phyloP scores from a whole-genome alignment of 345 rosid species.

The Gynandropsis gynandra region DNA sequence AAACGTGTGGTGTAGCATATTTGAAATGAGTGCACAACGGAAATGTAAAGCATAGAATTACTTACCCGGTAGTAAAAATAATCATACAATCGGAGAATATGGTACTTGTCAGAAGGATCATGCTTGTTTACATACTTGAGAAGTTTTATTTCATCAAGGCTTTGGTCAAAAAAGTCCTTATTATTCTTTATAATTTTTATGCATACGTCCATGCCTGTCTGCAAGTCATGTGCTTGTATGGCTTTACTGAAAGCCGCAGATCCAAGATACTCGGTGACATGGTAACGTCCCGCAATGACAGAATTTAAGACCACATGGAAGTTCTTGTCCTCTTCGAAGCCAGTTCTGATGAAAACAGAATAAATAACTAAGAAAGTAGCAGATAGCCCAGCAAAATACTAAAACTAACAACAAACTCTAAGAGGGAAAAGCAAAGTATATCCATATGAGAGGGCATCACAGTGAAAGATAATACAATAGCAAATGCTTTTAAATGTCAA shows the following conservation, averaged over 20 bases:
- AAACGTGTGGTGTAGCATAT: not conserved
- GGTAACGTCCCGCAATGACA: slow-evolving; percentile 90
- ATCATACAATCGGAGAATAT: slow-evolving; percentile 86
- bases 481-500: too few relatives aligned
- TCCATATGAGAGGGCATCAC: too few relatives aligned
- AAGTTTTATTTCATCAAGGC: slow-evolving; percentile 98
- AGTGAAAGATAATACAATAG: too few relatives aligned
- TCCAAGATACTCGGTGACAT: slow-evolving; percentile 97
- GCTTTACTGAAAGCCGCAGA: slow-evolving; percentile 99
- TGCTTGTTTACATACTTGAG: slow-evolving; percentile 95
- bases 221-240: slow-evolving; percentile 96
- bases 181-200: slow-evolving; percentile 94
- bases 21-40: not conserved
- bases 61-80: slow-evolving; percentile 93
- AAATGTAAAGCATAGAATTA: slow-evolving; percentile 11
- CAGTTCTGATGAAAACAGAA: slow-evolving; percentile 59
- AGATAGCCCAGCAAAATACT: too few relatives aligned
- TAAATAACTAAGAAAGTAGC: too few relatives aligned
- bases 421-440: too few relatives aligned
- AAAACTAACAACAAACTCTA: too few relatives aligned
- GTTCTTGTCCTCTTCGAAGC: slow-evolving; percentile 98
- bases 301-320: slow-evolving; percentile 93
- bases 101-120: slow-evolving; percentile 94
- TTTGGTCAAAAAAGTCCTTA: slow-evolving; percentile 98
- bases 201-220: slow-evolving; percentile 94